Conservation (phyloP, 805 yeast species). For the Blastobotrys peoriensis region DNA sequence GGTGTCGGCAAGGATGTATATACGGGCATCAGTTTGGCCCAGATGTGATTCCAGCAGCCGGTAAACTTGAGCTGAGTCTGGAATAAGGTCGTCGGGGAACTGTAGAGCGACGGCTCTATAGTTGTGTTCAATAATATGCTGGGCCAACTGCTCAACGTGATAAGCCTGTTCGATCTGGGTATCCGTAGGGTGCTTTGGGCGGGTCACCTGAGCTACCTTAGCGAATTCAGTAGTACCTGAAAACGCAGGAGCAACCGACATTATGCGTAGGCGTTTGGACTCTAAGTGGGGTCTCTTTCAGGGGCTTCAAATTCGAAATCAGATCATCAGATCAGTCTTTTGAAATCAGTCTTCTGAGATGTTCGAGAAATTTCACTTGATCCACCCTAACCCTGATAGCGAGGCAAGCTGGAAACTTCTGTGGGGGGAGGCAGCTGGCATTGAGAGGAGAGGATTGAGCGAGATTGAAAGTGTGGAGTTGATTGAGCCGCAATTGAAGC, state of each 20-base stretch:
- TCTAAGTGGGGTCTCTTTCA: no score
- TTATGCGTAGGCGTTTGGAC: no score
- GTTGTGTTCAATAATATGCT: constrained; percentile 33
- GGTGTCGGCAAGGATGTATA: constrained; percentile 91
- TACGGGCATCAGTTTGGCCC: constrained; percentile 17
- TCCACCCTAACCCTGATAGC: no score
- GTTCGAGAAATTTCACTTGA: no score
- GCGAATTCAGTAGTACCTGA: constrained; percentile 68
- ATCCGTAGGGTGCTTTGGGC: constrained; percentile 10
- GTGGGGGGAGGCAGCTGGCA: no score
- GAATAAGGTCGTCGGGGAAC: constrained; percentile 76
- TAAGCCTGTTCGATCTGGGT: constrained; percentile 46
- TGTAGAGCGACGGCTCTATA: constrained; percentile 68
- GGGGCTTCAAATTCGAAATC: no score
- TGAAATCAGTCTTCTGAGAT: no score
- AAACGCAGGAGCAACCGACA: constrained; percentile 54
- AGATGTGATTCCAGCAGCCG: constrained; percentile 26
- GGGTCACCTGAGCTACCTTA: constrained; percentile 31
- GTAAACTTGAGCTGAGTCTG: constrained; percentile 72
- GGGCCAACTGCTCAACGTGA: constrained; percentile 43
- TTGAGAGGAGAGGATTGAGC: no score
- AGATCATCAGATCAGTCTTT: no score
- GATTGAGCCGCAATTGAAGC: no score
- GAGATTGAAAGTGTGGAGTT: no score
- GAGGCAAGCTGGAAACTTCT: no score